Base-by-base conservation (phyloP, 2,329 filamentous ascomycete genomes). In the Penicillium olsonii region DNA sequence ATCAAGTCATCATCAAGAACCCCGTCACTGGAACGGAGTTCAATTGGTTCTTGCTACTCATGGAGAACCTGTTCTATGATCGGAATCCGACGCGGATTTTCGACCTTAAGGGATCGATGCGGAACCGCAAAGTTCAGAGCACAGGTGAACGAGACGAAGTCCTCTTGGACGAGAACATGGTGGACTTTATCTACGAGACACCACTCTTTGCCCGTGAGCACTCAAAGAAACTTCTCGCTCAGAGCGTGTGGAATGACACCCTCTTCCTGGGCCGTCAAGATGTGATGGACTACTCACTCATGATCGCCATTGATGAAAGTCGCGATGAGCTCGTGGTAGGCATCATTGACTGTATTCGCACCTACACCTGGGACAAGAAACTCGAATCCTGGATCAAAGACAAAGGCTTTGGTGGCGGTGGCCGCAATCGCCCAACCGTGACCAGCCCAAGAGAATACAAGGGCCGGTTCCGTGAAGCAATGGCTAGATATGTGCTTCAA, bases 311-410 rank as follows among this genome's bases (percentile, higher is more conserved):
- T 37, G 92, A 99, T 64, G 94, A 96, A 68, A 80, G 81, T 31
- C 83, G 85, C 55, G 92, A 92, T 63, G 92, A 99, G 72, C 83
- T 99, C 12, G 90, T 97, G 12, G 92, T 99, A 2, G 94, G 94
- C 4, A 97, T 99, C 64, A 97, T 99, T 57, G 92, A 99, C 69
- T 97, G 94, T 69, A 97, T 99, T 59, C 85, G 94, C 47, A 99
- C 94, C 0, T 99, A 97, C 68, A 99, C 94, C 0, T 99, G 94
- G 91, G 94, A 99, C 76, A 99, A 99, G 79, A 96, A 96, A 68
- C 82, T 99, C n/a, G 94, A 99, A 75, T 94, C 87, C 46, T 99
- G 94, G 94, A 96, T 99, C 80, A 99, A 99, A 72, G 92, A 97
- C 66, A 87, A 92, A 33, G 94, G 89, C 0, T 90, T 92, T 63